phyloP scores from a whole-genome alignment of 306 rosid species.

The Cucurbita pepo region DNA sequence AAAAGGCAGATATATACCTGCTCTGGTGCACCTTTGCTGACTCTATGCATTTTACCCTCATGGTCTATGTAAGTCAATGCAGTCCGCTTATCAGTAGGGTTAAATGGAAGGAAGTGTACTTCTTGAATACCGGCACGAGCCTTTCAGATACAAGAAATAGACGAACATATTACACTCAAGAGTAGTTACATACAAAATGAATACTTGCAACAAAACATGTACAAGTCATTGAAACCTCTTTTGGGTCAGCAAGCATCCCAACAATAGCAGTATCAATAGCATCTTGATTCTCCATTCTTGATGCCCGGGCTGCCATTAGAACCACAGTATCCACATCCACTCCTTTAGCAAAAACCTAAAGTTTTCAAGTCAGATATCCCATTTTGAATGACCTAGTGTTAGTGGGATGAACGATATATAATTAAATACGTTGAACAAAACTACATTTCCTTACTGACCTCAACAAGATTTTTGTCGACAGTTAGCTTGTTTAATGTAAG shows the following conservation, averaged over 20 bases:
- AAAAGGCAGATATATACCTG: conserved; percentile 46
- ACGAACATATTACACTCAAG: neutral
- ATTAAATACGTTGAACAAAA: conserved; percentile 1
- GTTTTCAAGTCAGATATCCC: conserved; percentile 5
- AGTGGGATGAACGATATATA: neutral
- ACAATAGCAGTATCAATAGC: conserved; percentile 94
- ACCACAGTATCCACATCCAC: conserved; percentile 81
- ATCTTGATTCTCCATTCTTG: conserved; percentile 90
- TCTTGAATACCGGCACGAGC: conserved; percentile 94
- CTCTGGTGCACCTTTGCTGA: conserved; percentile 98
- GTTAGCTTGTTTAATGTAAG: conserved; percentile 78
- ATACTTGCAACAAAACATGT: neutral
- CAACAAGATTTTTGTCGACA: conserved; percentile 83
- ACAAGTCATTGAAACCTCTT: conserved; percentile 39
- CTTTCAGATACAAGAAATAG: conserved; percentile 22
- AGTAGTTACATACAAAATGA: neutral
- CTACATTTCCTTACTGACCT: conserved; percentile 35
- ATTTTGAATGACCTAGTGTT: neutral
- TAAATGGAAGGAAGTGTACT: conserved; percentile 90
- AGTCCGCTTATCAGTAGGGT: conserved; percentile 94
- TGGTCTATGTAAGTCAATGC: conserved; percentile 82
- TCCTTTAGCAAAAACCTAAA: conserved; percentile 80
- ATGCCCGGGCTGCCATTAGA: conserved; percentile 95
- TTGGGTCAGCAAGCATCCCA: conserved; percentile 95
- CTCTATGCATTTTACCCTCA: conserved; percentile 84